Evolutionary conservation across 768 basidiomycete genomes (phyloP), one percentile per base, ranked within the genome.

Genomic region (Lyophyllum decastes): DNA sequence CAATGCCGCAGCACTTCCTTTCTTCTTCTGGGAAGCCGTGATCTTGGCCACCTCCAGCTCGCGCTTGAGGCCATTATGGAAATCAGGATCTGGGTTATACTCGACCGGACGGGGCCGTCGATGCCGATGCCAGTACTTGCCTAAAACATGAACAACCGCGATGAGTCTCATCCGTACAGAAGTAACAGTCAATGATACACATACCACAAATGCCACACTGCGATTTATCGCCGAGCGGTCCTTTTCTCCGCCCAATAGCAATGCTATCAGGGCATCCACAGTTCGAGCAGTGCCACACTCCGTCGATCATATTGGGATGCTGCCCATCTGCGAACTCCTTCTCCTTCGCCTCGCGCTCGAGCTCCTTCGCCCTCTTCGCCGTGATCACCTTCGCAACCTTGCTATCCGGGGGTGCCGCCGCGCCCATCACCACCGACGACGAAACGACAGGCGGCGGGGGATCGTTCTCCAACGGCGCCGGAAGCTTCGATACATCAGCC

Each of bases 231-330:
- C 95, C 95, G 47, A 94, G 76, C 1, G 93, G 94, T 1, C 95
- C 94, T 66, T 95, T 95, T 63, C 94, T 80, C 59, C 92, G 77
- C 2, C 94, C 94, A 43, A 94, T 76, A 2, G 93, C 92, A 56
- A 96, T 87, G 64, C 76, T 85, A 67, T 93, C 94, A 0, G 95
- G 95, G 68, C 91, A 91, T 5, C 95, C 95, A 65, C 93, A 97
- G 67, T 94, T 96, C 19, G 92, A 94, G 68, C 95, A 98, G 73
- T 94, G 92, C 95, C 95, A 97, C 4, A 91, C 80, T 0, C 92
- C 93, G 62, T 94, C 78, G 68, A 94, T 89, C 64, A 84, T 79
- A 68, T 93, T 91, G 38, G 87, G 80, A 65, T 91, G 91, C 67
- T 92, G 90, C 8, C 90, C 89, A 64, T 93, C 88, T 40, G 86